Conservation (phyloP, 2,329 filamentous ascomycete genomes). For the Colletotrichum sp. region DNA sequence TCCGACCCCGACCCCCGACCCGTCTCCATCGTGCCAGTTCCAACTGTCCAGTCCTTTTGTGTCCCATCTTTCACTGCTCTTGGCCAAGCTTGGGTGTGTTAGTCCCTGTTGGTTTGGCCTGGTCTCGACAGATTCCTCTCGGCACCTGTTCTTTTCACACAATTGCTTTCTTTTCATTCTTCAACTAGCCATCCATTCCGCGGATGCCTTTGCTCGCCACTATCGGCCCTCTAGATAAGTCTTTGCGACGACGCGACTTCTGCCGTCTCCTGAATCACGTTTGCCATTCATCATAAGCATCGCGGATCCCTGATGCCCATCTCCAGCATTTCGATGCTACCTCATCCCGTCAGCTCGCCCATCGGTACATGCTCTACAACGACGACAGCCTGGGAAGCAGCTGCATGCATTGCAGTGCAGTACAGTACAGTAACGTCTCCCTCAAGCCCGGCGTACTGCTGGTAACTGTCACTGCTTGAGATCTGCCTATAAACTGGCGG, state of each 20-base stretch:
- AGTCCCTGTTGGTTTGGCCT: not conserved
- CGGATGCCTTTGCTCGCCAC: not conserved
- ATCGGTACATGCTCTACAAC: not conserved
- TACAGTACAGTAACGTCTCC: conserved; percentile 1
- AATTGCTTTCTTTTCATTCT: not conserved
- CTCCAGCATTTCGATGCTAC: conserved; percentile 1
- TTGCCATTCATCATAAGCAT: not conserved
- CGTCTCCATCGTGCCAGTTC: not conserved
- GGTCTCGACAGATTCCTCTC: not conserved
- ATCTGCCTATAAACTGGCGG: conserved; percentile 2
- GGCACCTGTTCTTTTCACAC: not conserved
- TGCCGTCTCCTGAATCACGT: not conserved
- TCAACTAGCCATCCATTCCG: not conserved
- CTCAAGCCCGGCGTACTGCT: not conserved
- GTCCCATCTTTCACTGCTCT: not conserved
- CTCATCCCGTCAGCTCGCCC: not conserved
- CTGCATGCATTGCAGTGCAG: conserved; percentile 10
- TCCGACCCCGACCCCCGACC: not conserved
- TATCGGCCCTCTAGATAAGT: not conserved
- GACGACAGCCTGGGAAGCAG: not conserved
- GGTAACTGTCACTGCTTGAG: not conserved
- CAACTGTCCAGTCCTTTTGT: not conserved
- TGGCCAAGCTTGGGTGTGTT: not conserved
- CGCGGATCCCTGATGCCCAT: not conserved
- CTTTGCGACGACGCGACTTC: not conserved